A percentile compares a stretch with the other conserved stretches of the same genome.
Evolutionary conservation across 148 eudicot species (phyloP).

Genomic region (Chenopodium formosanum): DNA sequence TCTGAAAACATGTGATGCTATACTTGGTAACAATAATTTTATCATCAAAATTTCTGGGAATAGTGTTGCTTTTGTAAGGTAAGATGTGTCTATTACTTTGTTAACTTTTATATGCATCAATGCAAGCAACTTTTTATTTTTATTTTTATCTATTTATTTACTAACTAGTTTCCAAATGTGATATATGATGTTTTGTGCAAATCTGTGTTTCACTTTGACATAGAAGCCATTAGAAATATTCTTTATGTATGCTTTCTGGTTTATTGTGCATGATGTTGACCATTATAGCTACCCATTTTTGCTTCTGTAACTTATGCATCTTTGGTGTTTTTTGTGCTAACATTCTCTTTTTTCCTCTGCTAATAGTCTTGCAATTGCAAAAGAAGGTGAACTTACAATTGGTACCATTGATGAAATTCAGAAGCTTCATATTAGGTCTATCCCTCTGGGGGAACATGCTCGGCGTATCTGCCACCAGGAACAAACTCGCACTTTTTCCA

Average conservation of each 20-base stretch:
- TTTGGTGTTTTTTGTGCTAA: not conserved
- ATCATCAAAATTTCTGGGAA: not conserved
- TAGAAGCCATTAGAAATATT: not conserved
- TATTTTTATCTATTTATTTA: not conserved
- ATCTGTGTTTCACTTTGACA: not conserved
- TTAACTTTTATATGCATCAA: not conserved
- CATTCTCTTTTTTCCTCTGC: constrained; percentile 9
- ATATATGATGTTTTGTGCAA: not conserved
- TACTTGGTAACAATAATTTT: not conserved
- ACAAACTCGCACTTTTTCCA: constrained; percentile 84
- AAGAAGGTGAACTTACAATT: constrained; percentile 94
- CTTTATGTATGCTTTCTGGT: not conserved
- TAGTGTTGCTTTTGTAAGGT: too few relatives aligned
- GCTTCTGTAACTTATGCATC: not conserved
- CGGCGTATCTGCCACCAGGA: constrained; percentile 98
- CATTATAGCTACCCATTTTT: not conserved
- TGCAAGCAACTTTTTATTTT: not conserved
- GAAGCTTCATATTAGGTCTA: constrained; percentile 92
- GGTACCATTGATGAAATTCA: constrained; percentile 98
- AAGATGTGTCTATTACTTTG: too few relatives aligned
- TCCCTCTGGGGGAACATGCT: constrained; percentile 94
- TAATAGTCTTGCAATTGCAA: constrained; percentile 91
- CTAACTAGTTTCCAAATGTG: not conserved
- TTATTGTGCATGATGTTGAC: constrained; percentile 5
- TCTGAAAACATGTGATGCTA: not conserved